These are phyloP conservation scores for Heterobasidion occidentale DNA, from an alignment of 1,284 basidiomycete species.

Conservation along the genomic window DNA sequence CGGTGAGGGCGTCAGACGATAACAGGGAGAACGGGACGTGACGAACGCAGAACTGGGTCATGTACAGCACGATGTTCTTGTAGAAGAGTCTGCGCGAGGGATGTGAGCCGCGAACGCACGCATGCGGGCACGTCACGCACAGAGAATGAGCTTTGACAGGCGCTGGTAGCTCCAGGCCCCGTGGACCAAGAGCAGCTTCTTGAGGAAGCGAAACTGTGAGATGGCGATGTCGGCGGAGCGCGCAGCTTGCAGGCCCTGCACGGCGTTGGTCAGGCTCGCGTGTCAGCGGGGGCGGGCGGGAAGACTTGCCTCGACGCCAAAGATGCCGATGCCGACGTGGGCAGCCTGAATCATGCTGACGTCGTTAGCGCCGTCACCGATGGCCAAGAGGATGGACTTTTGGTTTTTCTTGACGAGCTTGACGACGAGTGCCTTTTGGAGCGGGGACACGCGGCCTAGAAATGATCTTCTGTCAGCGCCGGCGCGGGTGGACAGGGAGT, in stretches of 20 bases:
- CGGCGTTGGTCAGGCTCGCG: too few species aligned
- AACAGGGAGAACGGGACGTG: background rate
- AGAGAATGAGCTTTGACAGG: constrained; percentile 91
- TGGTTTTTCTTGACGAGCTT: constrained; percentile 98
- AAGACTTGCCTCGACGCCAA: constrained; percentile 78
- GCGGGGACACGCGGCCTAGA: constrained; percentile 89
- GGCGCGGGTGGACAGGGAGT: too few species aligned
- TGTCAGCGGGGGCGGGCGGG: background rate
- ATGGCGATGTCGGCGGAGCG: constrained; percentile 96
- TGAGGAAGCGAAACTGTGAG: constrained; percentile 95
- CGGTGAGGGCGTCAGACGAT: constrained; percentile 2
- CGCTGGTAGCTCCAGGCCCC: constrained; percentile 99
- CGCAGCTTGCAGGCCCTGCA: constrained; percentile 91
- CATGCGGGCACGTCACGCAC: constrained; percentile 36
- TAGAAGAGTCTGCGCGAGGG: constrained; percentile 79
- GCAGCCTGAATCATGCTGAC: constrained; percentile 97
- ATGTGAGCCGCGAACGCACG: background rate
- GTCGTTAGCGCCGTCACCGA: constrained; percentile 97
- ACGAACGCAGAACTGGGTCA: constrained; percentile 94
- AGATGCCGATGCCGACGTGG: constrained; percentile 97
- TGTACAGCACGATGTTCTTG: constrained; percentile 96
- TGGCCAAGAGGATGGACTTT: constrained; percentile 89
- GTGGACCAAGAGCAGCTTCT: constrained; percentile 94
- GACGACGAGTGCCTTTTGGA: constrained; percentile 98
- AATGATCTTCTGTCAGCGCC: background rate